A percentile compares a stretch with the other conserved stretches of the same genome.
These are phyloP conservation scores for Tetrastigma voinierianum DNA, from an alignment of 164 flowering plant genomes.

Conservation along the genomic window DNA sequence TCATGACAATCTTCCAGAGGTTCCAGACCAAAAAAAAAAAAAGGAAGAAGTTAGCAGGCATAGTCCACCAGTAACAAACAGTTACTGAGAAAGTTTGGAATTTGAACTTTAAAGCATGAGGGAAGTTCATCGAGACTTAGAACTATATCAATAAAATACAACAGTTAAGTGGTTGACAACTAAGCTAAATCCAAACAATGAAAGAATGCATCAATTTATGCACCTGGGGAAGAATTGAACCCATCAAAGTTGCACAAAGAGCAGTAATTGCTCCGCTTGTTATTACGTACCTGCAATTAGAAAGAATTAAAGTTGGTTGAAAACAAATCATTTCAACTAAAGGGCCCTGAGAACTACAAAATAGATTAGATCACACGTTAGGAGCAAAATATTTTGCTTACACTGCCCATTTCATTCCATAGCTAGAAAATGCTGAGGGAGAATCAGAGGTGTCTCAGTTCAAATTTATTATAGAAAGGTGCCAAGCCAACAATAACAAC, in stretches of 20 bases:
- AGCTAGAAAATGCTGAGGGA: constrained; percentile 62
- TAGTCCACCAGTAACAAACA: too few relatives aligned
- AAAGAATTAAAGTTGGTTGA: background rate
- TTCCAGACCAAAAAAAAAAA: too few relatives aligned
- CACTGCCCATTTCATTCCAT: constrained; percentile 76
- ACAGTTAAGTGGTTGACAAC: background rate
- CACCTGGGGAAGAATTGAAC: constrained; percentile 7
- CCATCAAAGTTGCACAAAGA: constrained; percentile 6
- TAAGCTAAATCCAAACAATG: constrained; percentile 1
- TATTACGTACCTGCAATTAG: constrained; percentile 5
- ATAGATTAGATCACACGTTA: background rate
- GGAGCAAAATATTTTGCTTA: constrained; percentile 29
- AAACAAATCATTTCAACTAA: background rate
- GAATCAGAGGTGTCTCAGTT: constrained; percentile 75
- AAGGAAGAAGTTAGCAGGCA: too few relatives aligned
- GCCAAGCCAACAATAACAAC: constrained; percentile 63
- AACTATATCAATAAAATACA: background rate
- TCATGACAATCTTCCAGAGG: too few relatives aligned
- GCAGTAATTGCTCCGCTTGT: background rate
- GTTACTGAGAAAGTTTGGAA: too few relatives aligned
- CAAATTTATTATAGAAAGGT: constrained; percentile 65
- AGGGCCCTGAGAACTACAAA: background rate
- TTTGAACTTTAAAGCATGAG: too few relatives aligned
- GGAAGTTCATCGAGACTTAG: too few relatives aligned
- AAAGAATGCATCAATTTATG: background rate